Percentiles rank a stretch among this genome's conserved stretches.
Conservation (phyloP, 371 early-diverging fungal species). For the Capillidium heterosporum region DNA sequence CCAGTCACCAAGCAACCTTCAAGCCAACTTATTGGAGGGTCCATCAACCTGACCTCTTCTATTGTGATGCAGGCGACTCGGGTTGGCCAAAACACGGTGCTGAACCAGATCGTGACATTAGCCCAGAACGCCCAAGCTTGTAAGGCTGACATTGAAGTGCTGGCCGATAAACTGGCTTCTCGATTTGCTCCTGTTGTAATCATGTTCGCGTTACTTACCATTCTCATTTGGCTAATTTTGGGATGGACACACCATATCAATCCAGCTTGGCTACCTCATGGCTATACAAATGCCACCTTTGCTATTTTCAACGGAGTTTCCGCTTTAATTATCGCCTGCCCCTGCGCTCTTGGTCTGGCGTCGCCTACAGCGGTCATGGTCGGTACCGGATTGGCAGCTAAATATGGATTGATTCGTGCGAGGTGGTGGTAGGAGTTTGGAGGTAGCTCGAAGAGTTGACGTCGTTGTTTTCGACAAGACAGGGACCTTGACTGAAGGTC, state of each 20-base stretch:
- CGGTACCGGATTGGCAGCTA: slow-evolving; percentile 74
- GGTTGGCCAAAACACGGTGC: slow-evolving; percentile 35
- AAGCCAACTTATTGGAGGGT: slow-evolving; percentile 74
- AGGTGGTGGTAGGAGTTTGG: slow-evolving; percentile 16
- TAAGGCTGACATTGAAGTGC: slow-evolving; percentile 39
- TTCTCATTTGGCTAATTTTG: slow-evolving; percentile 32
- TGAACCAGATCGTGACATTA: slow-evolving; percentile 39
- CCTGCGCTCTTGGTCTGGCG: slow-evolving; percentile 49
- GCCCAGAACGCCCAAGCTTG: slow-evolving; percentile 48
- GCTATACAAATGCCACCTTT: slow-evolving; percentile 38
- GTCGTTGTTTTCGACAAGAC: slow-evolving; percentile 89
- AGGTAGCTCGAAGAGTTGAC: slow-evolving; percentile 72
- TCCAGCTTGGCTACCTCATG: slow-evolving; percentile 22
- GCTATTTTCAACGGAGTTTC: slow-evolving; percentile 48
- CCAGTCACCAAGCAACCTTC: slow-evolving; percentile 31
- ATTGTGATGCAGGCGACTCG: slow-evolving; percentile 31
- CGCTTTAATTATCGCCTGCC: slow-evolving; percentile 51
- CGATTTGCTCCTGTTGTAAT: slow-evolving; percentile 38
- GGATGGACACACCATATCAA: slow-evolving; percentile 19
- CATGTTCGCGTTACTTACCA: slow-evolving; percentile 26
- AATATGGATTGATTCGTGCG: slow-evolving; percentile 28
- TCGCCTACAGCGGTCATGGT: slow-evolving; percentile 70
- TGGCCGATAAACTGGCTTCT: slow-evolving; percentile 42
- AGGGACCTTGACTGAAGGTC: slow-evolving; percentile 58
- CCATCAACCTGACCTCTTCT: slow-evolving; percentile 30